Conservation (phyloP, 495 filamentous ascomycete genomes). For the Penicillium parvum region DNA sequence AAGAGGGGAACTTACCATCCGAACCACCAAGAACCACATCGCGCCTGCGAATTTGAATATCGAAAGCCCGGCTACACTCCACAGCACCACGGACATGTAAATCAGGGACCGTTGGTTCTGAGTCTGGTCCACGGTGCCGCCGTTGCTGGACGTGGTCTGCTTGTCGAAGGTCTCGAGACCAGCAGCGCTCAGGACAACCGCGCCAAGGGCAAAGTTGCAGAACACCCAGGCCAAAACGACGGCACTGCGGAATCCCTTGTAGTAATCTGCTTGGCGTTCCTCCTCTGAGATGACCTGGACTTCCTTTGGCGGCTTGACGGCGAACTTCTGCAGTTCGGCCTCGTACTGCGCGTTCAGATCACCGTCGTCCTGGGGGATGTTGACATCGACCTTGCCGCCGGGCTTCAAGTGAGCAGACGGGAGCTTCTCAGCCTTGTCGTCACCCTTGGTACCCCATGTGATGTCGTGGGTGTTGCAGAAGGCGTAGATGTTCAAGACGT, state of each 20-base stretch:
- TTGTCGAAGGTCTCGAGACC: slow-evolving; percentile 64
- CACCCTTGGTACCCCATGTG: slow-evolving; percentile 95
- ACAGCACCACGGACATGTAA: slow-evolving; percentile 88
- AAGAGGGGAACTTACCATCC: slow-evolving; percentile 52
- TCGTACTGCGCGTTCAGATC: slow-evolving; percentile 95
- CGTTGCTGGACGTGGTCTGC: slow-evolving; percentile 12
- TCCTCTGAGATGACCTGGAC: slow-evolving; percentile 53
- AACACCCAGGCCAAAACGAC: slow-evolving; percentile 97
- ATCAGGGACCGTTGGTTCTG: slow-evolving; percentile 56
- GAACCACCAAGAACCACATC: slow-evolving; percentile 90
- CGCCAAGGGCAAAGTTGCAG: slow-evolving; percentile 84
- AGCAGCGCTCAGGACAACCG: slow-evolving; percentile 80
- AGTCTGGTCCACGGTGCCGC: slow-evolving; percentile 36
- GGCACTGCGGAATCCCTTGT: slow-evolving; percentile 87
- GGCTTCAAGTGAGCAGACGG: slow-evolving; percentile 77
- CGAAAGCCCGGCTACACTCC: slow-evolving; percentile 82
- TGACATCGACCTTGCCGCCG: slow-evolving; percentile 90
- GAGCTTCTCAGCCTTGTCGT: slow-evolving; percentile 82
- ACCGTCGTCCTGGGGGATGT: slow-evolving; percentile 79
- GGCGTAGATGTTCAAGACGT: slow-evolving; percentile 94
- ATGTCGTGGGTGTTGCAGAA: slow-evolving; percentile 99
- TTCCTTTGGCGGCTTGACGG: slow-evolving; percentile 64
- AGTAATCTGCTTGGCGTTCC: slow-evolving; percentile 96
- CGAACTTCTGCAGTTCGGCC: slow-evolving; percentile 71
- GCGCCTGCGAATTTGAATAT: slow-evolving; percentile 89